Percentiles rank a stretch among this genome's conserved stretches.
phyloP scores from a whole-genome alignment of 768 basidiomycete genomes.

The Lactarius hengduanensis region DNA sequence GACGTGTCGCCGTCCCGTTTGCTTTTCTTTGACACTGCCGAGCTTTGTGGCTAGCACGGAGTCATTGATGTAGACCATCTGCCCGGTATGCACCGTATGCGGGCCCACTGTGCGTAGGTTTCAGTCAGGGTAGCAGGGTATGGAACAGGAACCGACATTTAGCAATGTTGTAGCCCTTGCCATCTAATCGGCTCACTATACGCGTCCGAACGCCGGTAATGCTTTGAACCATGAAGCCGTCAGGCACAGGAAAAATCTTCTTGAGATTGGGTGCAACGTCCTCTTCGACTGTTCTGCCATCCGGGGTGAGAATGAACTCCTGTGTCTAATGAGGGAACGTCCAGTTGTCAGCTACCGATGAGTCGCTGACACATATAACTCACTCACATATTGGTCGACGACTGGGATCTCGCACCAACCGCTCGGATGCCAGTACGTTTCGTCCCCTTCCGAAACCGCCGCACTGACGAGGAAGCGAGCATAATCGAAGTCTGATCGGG shows the following conservation, averaged over 20 bases:
- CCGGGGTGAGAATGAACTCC: conserved; percentile 74
- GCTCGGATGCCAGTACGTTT: conserved; percentile 58
- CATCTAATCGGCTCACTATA: conserved; percentile 77
- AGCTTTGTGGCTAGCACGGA: conserved; percentile 42
- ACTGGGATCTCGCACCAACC: conserved; percentile 78
- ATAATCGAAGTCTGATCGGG: conserved; percentile 77
- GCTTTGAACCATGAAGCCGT: conserved; percentile 76
- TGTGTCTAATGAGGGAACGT: conserved; percentile 52
- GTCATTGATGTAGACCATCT: conserved; percentile 81
- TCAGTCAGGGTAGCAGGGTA: conserved; percentile 6
- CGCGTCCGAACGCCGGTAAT: conserved; percentile 75
- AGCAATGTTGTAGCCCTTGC: conserved; percentile 81
- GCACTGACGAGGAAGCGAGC: conserved; percentile 66
- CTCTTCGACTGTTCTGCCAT: conserved; percentile 55
- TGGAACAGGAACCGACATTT: conserved; percentile 55
- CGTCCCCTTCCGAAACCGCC: conserved; percentile 48
- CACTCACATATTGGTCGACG: conserved; percentile 65
- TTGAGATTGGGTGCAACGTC: conserved; percentile 65
- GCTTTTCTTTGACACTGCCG: conserved; percentile 29
- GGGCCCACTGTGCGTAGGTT: conserved; percentile 62
- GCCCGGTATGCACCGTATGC: conserved; percentile 74
- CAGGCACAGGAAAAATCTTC: conserved; percentile 59
- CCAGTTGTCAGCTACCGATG: conserved; percentile 10
- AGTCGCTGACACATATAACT: conserved; percentile 33
- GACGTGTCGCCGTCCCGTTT: conserved; percentile 34